phyloP scores from a whole-genome alignment of 2,329 filamentous ascomycete genomes.

The Colletotrichum sansevieriae region DNA sequence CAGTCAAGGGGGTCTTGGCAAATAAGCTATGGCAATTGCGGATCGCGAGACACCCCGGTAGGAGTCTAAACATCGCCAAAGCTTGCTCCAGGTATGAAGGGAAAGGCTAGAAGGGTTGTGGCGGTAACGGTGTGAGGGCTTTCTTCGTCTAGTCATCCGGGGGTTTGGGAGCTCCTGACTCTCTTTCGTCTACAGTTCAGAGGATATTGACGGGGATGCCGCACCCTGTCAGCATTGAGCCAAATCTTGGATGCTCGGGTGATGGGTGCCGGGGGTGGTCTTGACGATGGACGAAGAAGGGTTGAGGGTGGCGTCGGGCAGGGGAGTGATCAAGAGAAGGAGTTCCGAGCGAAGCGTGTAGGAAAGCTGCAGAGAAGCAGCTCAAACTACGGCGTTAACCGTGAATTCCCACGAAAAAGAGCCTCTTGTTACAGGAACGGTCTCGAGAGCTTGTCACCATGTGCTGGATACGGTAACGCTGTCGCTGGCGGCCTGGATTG shows the following conservation, averaged over 20 bases:
- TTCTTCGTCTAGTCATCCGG: neutral
- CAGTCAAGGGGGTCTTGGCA: constrained; percentile 22
- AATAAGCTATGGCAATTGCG: constrained; percentile 27
- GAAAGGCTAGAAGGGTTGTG: neutral
- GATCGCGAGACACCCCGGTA: constrained; percentile 10
- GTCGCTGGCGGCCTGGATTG: constrained; percentile 29
- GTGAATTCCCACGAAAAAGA: neutral
- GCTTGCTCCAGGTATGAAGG: constrained; percentile 13
- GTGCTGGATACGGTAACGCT: constrained; percentile 22
- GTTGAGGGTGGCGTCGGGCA: neutral
- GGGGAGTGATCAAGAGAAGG: constrained; percentile 1
- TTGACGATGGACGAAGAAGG: neutral
- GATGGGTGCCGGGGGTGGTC: constrained; percentile 14
- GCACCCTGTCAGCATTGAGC: constrained; percentile 15
- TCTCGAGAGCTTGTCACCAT: constrained; percentile 34
- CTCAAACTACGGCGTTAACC: neutral
- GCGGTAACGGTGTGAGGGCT: neutral
- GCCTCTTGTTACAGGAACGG: constrained; percentile 27
- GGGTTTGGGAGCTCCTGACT: constrained; percentile 3
- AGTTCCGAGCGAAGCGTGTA: constrained; percentile 26
- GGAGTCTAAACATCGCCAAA: constrained; percentile 36
- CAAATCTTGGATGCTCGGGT: constrained; percentile 10
- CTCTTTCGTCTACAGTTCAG: neutral
- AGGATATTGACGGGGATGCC: neutral
- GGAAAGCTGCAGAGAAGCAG: no score